Conservation (phyloP, 2,329 filamentous ascomycete species). For the Venturia nashicola region DNA sequence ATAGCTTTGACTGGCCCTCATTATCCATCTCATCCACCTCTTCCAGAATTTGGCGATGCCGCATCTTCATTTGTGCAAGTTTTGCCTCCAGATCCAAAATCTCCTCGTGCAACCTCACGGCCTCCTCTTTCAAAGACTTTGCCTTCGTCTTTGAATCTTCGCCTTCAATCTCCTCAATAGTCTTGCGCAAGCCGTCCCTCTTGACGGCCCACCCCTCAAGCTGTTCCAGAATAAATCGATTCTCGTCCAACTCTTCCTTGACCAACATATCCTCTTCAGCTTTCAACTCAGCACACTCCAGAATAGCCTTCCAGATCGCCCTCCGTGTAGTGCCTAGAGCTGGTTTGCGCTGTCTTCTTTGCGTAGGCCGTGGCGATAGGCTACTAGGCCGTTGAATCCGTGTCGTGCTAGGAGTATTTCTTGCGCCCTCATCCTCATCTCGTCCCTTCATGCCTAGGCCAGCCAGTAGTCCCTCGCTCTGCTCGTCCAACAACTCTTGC, state of each 20-base stretch:
- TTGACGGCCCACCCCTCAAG: conserved; percentile 48
- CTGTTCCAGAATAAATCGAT: conserved; percentile 45
- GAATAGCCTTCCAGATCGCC: conserved; percentile 51
- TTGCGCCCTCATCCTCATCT: conserved; percentile 35
- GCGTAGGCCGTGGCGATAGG: conserved; percentile 37
- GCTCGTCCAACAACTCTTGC: conserved; percentile 47
- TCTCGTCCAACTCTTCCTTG: conserved; percentile 41
- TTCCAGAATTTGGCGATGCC: conserved; percentile 45
- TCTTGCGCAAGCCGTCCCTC: conserved; percentile 40
- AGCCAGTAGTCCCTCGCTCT: conserved; percentile 44
- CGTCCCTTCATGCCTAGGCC: conserved; percentile 28
- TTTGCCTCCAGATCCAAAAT: conserved; percentile 55
- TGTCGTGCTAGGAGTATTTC: conserved; percentile 34
- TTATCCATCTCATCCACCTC: conserved; percentile 53
- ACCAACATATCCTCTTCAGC: conserved; percentile 54
- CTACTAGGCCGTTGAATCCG: conserved; percentile 30
- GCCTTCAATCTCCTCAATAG: conserved; percentile 42
- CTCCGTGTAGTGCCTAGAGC: conserved; percentile 51
- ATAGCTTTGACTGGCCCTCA: conserved; percentile 56
- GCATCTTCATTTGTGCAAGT: conserved; percentile 47
- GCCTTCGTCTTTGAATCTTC: conserved; percentile 43
- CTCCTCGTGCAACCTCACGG: conserved; percentile 43
- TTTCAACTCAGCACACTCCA: conserved; percentile 53
- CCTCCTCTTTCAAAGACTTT: conserved; percentile 37
- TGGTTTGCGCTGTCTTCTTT: conserved; percentile 36